Percentiles rank a stretch among this genome's conserved stretches.
Evolutionary conservation across 2,329 filamentous ascomycete genomes (phyloP).

Genomic region (Emergomyces orientalis): DNA sequence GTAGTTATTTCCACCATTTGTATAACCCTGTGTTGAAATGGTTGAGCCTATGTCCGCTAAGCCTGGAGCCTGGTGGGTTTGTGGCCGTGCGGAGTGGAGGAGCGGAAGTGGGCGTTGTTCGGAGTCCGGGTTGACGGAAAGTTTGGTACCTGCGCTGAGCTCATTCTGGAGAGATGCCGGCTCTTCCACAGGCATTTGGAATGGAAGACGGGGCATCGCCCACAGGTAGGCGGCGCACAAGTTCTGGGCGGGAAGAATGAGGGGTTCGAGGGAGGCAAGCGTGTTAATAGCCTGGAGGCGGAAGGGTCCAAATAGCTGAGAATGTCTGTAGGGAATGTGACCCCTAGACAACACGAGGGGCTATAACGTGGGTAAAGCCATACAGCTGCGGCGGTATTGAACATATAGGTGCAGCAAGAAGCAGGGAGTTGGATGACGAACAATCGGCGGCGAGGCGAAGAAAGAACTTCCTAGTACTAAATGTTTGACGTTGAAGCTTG

Average conservation of each 20-base stretch:
- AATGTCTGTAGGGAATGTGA: not conserved
- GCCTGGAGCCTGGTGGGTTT: not conserved
- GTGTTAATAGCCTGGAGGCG: not conserved
- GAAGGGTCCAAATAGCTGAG: not conserved
- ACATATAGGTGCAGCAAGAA: not conserved
- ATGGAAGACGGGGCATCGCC: slow-evolving; percentile 1
- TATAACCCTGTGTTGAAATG: not conserved
- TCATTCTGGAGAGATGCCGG: not conserved
- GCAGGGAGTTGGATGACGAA: not conserved
- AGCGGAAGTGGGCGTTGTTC: not conserved
- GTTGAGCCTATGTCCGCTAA: not conserved
- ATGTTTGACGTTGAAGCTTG: too few species aligned
- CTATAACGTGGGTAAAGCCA: not conserved
- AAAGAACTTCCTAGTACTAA: too few species aligned
- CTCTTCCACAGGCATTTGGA: not conserved
- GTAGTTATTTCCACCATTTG: not conserved
- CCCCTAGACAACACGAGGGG: not conserved
- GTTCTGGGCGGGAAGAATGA: not conserved
- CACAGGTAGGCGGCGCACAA: not conserved
- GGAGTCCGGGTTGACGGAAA: not conserved
- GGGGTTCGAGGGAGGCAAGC: not conserved
- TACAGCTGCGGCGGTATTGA: not conserved
- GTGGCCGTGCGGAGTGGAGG: not conserved
- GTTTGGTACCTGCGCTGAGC: not conserved
- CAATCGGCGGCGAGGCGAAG: not conserved